These are phyloP conservation scores for Russula earlei DNA, from an alignment of 768 basidiomycete genomes.

Conservation along the genomic window DNA sequence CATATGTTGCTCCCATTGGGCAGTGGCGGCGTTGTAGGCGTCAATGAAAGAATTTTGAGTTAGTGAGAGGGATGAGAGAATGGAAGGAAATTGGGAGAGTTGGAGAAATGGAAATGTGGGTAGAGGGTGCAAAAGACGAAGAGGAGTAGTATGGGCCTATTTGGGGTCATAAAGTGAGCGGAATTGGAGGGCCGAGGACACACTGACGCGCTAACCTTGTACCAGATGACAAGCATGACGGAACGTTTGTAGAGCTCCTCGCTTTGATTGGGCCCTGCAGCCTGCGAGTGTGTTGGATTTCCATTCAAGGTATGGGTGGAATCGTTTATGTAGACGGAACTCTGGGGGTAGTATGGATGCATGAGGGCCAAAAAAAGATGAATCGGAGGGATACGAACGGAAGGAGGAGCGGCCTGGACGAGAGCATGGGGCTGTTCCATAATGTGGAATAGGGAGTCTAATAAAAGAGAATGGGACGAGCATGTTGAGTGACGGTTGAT, in stretches of 20 bases:
- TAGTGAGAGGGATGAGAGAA: slow-evolving; percentile 49
- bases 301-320: slow-evolving; percentile 1
- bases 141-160: slow-evolving; percentile 20
- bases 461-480: background rate
- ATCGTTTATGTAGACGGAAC: slow-evolving; percentile 14
- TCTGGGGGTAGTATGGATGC: background rate
- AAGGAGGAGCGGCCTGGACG: slow-evolving; percentile 5
- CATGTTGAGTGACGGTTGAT: slow-evolving; percentile 8
- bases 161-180: background rate
- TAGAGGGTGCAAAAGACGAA: slow-evolving; percentile 26
- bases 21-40: slow-evolving; percentile 41
- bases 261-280: slow-evolving; percentile 9
- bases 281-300: slow-evolving; percentile 6
- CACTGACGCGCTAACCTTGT: slow-evolving; percentile 42
- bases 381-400: slow-evolving; percentile 4
- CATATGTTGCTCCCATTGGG: slow-evolving; percentile 62
- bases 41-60: slow-evolving; percentile 47
- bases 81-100: slow-evolving; percentile 40
- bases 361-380: background rate
- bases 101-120: slow-evolving; percentile 60
- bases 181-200: background rate
- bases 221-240: slow-evolving; percentile 61
- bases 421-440: slow-evolving; percentile 12
- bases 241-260: slow-evolving; percentile 39
- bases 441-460: background rate